Evolutionary conservation across 495 filamentous ascomycete species (phyloP).

Genomic region (Podospora didyma): DNA sequence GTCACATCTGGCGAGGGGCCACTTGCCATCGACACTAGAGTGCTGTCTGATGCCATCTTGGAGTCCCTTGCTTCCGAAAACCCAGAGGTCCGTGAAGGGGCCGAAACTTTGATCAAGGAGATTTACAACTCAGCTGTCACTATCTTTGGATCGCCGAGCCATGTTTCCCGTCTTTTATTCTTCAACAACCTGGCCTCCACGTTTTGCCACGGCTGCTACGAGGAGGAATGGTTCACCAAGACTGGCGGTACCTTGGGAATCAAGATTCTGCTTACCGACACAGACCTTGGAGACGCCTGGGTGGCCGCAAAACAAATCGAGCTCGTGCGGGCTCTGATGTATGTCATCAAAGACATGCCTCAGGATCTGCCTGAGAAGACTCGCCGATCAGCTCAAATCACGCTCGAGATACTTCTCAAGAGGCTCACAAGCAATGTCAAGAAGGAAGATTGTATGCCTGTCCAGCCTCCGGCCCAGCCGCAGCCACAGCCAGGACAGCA

Average conservation of each 20-base stretch:
- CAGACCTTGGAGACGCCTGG: slow-evolving; percentile 82
- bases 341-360: slow-evolving; percentile 97
- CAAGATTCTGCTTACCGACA: slow-evolving; percentile 69
- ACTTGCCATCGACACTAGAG: slow-evolving; percentile 74
- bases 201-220: slow-evolving; percentile 91
- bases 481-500: slow-evolving; percentile 32
- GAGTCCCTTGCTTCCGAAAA: slow-evolving; percentile 84
- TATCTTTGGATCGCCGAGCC: slow-evolving; percentile 72
- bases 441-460: slow-evolving; percentile 70
- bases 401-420: slow-evolving; percentile 70
- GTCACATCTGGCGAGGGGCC: slow-evolving; percentile 82
- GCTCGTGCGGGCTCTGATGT: slow-evolving; percentile 80
- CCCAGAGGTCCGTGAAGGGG: slow-evolving; percentile 73
- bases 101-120: slow-evolving; percentile 68
- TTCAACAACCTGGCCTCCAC: slow-evolving; percentile 74
- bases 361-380: slow-evolving; percentile 85
- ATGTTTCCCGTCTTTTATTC: slow-evolving; percentile 69
- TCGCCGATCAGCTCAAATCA: slow-evolving; percentile 72
- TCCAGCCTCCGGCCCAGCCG: slow-evolving; percentile 27
- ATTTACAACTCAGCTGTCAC: slow-evolving; percentile 72
- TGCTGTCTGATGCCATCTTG: slow-evolving; percentile 82
- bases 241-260: slow-evolving; percentile 88
- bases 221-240: slow-evolving; percentile 97
- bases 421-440: slow-evolving; percentile 68
- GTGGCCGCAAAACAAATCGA: slow-evolving; percentile 74